Conservation (phyloP, 768 basidiomycete genomes). For the Mycena venus region DNA sequence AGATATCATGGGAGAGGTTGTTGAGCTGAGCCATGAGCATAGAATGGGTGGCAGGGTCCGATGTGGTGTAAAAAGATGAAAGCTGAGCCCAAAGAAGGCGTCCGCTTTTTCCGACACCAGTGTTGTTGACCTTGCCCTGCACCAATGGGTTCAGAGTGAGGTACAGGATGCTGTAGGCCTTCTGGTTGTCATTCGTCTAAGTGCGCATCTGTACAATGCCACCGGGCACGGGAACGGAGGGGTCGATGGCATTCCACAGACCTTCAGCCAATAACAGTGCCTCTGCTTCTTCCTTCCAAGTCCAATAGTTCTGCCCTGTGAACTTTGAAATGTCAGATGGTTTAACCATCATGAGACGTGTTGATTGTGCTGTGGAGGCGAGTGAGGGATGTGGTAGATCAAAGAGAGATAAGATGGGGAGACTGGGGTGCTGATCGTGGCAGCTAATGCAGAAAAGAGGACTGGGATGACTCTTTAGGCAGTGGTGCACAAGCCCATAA, state of each 20-base stretch:
- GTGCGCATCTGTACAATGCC: background rate
- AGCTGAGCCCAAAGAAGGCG: background rate
- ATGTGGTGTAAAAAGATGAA: background rate
- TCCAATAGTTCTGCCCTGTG: background rate
- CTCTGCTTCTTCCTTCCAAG: too few relatives aligned
- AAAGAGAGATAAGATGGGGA: background rate
- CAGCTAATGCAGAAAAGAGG: background rate
- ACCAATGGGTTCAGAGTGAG: background rate
- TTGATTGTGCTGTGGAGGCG: background rate
- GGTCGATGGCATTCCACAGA: background rate
- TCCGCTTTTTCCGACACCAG: background rate
- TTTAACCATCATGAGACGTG: background rate
- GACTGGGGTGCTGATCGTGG: background rate
- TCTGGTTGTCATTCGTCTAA: background rate
- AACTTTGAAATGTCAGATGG: background rate
- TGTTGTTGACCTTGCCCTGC: background rate
- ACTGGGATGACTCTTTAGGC: background rate
- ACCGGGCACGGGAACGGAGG: background rate
- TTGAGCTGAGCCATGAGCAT: slow-evolving; percentile 7
- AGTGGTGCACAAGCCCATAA: background rate
- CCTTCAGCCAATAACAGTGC: background rate
- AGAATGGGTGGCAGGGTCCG: background rate
- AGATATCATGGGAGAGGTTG: background rate
- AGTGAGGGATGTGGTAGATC: background rate
- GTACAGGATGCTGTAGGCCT: background rate